Percentiles rank a stretch among this genome's conserved stretches.
phyloP scores from a whole-genome alignment of 768 basidiomycete species.

The Lentinus brumalis region DNA sequence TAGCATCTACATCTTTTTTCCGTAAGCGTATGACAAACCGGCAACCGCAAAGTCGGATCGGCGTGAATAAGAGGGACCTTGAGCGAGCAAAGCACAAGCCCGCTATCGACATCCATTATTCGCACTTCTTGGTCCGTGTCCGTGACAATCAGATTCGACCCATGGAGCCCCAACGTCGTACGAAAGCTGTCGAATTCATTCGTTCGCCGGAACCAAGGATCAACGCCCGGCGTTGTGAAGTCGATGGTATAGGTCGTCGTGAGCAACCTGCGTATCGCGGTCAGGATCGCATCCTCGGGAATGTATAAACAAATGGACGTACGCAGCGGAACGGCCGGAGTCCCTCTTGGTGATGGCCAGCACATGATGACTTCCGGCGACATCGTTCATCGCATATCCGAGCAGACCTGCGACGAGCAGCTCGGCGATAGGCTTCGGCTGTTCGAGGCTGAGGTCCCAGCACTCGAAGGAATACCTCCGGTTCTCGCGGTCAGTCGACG shows the following conservation, averaged over 20 bases:
- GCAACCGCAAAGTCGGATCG: conserved; percentile 13
- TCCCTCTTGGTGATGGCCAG: conserved; percentile 39
- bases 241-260: conserved; percentile 14
- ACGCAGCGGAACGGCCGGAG: background rate
- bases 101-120: conserved; percentile 13
- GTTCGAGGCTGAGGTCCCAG: conserved; percentile 48
- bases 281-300: background rate
- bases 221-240: background rate
- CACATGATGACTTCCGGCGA: conserved; percentile 33
- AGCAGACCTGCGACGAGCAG: conserved; percentile 39
- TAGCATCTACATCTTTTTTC: background rate
- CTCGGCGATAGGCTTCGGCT: conserved; percentile 40
- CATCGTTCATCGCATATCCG: conserved; percentile 44
- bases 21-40: conserved; percentile 1
- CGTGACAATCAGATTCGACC: conserved; percentile 12
- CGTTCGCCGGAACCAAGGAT: conserved; percentile 2
- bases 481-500: conserved; percentile 18
- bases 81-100: conserved; percentile 3
- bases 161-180: conserved; percentile 14
- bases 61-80: conserved; percentile 10
- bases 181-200: conserved; percentile 15
- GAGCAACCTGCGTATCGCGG: conserved; percentile 2
- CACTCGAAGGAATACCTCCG: conserved; percentile 48
- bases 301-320: background rate
- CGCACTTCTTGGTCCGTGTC: conserved; percentile 15